Conservation (phyloP, 1,284 basidiomycete genomes). For the Athelia psychrophila region DNA sequence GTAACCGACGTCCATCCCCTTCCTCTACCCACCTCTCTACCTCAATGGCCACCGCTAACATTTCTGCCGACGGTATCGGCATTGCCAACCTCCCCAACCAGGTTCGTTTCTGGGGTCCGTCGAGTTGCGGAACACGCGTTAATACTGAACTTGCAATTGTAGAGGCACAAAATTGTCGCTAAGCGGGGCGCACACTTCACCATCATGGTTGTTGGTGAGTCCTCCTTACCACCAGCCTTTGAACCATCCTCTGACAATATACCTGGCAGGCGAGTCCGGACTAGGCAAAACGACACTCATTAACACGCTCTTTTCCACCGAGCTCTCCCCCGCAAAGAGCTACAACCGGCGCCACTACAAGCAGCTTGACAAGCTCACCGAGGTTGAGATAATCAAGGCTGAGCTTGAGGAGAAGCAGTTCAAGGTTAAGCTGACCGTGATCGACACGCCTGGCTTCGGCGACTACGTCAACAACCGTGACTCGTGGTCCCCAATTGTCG, state of each 20-base stretch:
- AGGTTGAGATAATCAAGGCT: conserved; percentile 95
- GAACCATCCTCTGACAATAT: background rate
- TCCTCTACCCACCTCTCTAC: no score
- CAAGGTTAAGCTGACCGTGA: conserved; percentile 98
- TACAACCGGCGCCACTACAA: conserved; percentile 91
- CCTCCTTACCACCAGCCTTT: background rate
- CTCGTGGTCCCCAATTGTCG: conserved; percentile 96
- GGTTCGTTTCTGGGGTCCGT: conserved; percentile 50
- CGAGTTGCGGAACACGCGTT: background rate
- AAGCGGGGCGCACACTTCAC: conserved; percentile 98
- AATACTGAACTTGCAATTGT: conserved; percentile 16
- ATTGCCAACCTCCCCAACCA: conserved; percentile 98
- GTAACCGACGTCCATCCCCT: no score
- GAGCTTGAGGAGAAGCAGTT: conserved; percentile 99
- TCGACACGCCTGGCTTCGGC: conserved; percentile 98
- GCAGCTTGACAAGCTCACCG: conserved; percentile 98
- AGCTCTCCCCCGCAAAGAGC: conserved; percentile 91
- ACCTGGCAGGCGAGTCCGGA: conserved; percentile 80
- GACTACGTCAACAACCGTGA: conserved; percentile 99
- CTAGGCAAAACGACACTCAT: conserved; percentile 95
- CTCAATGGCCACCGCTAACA: conserved; percentile 8
- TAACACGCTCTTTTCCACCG: conserved; percentile 99
- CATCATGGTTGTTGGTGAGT: conserved; percentile 97
- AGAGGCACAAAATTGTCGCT: conserved; percentile 96
- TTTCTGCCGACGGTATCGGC: conserved; percentile 67